Evolutionary conservation across 2,329 filamentous ascomycete species (phyloP), one percentile per base, ranked within the genome.

Genomic region (Arthrobotrys sphaeroides): DNA sequence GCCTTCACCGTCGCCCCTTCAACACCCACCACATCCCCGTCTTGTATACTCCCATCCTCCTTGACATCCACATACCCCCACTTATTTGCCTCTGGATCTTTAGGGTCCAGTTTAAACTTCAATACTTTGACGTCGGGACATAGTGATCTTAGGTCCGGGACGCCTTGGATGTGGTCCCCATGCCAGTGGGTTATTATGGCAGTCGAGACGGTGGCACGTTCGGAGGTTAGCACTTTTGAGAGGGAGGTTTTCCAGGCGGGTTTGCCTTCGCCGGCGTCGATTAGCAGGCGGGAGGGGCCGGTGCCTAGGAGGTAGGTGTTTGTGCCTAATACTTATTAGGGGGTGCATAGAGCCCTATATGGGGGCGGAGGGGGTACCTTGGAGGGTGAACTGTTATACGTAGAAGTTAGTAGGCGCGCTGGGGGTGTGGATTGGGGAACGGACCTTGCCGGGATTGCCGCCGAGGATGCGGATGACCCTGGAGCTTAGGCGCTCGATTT

Each of bases 291-390:
- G 5, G 84, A 83, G 4, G 84, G 82, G 2, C 94, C 94, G 5
- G 87, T 89, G 72, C 95, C 95, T 73, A 99, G 81, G 16, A 99
- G 87, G 82, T 99, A 99, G 33, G 95, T 99, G 82, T 99, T 99
- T 78, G 95, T 97, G 77, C 93, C 79, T 70, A 40, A 13, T 36
- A n/a, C 18, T 31, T 43, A n/a, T n/a, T n/a, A n/a, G n/a, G n/a
- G n/a, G n/a, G n/a, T n/a, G n/a, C n/a, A n/a, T n/a, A n/a, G n/a
- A n/a, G n/a, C n/a, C n/a, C n/a, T n/a, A n/a, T n/a, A n/a, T n/a
- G 22, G 45, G 36, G 22, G 36, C 6, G 55, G 18, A 49, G 26
- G 16, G 16, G 67, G 45, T 81, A 86, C 88, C 88, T 86, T 90
- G 88, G n/a, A 90, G 81, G 0, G 87, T 87, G 80, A 89, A 90